Base-by-base conservation (phyloP, 225 moss, liverwort and hornwort genomes). In the Marchantia paleacea region DNA sequence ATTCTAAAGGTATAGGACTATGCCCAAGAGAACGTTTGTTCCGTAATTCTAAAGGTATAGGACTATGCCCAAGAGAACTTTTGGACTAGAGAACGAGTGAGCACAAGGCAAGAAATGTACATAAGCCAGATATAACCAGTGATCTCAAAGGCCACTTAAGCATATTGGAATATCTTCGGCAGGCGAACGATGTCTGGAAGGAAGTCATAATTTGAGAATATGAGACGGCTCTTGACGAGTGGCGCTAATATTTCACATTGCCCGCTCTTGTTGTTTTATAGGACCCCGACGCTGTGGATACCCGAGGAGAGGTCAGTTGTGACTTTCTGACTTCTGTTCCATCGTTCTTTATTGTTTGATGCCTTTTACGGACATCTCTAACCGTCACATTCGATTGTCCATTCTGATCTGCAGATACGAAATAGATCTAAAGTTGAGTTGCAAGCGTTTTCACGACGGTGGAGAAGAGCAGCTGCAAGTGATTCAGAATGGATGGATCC, bases 401-500 rank as follows among this genome's bases (percentile, higher is more conserved):
- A 47, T 28, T 55, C 48, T 81, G 29, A 28, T 28, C 20, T 52
- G 70, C 80, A 95, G 92, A 88, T 94, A 58, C 81, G 91, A 28
- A 87, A 60, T 76, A 87, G 81, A 83, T 94, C 94, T 16, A 81
- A 85, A 53, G 61, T 30, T 39, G 91, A 94, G 81, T 65, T 92
- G 22, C 13, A 81, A 29, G 7, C 62, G 0, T 94, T 92, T 77
- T 81, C 88, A 66, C 87, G 83, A 70, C 87, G 91, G 10, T 96
- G 94, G 94, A 80, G 82, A 39, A 77, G 87, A 83, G 87, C 92
- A 73, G 89, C 68, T 28, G 53, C 10, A 19, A 83, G 79, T 11
- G 96, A 96, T 79, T 67, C 81, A 4, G 75, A 84, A 8, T 94
- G 93, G 96, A 31, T 80, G 22, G 90, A 93, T 82, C 91, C 92